A percentile compares a stretch with the other conserved stretches of the same genome.
Evolutionary conservation across 1,284 basidiomycete species (phyloP).

Genomic region (Cerioporus squamosus): DNA sequence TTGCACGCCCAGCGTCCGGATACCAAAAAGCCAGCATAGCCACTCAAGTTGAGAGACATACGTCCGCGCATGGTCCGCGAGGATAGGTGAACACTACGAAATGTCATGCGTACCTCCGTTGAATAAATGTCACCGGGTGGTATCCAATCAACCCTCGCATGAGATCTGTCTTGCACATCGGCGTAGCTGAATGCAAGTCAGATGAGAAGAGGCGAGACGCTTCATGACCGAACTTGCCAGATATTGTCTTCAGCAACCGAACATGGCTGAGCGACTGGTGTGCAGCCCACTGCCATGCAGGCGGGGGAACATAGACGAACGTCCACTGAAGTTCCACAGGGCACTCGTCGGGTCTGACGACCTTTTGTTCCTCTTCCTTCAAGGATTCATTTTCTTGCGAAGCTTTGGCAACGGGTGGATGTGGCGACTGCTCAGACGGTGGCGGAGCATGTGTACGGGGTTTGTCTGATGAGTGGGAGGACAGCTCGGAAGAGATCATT

Average conservation of each 20-base stretch:
- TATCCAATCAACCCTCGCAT: conserved; percentile 19
- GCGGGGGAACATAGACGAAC: background rate
- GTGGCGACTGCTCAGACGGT: no score
- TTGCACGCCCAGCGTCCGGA: background rate
- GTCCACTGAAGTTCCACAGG: background rate
- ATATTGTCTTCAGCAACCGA: background rate
- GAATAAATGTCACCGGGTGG: conserved; percentile 48
- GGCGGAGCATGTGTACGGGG: no score
- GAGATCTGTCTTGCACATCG: conserved; percentile 38
- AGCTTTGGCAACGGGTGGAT: no score
- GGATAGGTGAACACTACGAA: no score
- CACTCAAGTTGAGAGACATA: no score
- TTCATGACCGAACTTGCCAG: background rate
- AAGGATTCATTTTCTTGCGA: no score
- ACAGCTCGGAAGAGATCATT: no score
- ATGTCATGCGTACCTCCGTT: conserved; percentile 45
- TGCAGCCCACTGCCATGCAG: background rate
- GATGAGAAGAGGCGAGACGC: no score
- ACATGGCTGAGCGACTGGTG: background rate
- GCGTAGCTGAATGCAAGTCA: background rate
- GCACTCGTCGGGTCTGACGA: background rate
- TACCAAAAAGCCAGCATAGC: no score
- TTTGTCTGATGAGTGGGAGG: no score
- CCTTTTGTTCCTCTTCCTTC: no score
- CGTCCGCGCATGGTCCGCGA: no score